Base-by-base conservation (phyloP, 1,139 yeast species). In the Candida frijolesensis region DNA sequence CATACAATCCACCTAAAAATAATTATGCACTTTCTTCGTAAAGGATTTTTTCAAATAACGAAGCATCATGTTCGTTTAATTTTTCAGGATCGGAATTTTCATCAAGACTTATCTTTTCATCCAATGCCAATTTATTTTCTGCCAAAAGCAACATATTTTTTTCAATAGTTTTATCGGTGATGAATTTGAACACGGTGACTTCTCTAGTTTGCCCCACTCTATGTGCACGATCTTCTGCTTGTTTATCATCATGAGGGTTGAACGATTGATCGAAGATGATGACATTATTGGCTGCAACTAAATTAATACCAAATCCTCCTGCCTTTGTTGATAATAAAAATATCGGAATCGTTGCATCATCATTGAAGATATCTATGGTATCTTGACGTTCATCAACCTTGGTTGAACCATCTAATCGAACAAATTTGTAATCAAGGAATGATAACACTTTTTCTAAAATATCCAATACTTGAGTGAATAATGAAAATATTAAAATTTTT, bases 211-310 rank as follows among this genome's bases (percentile, higher is more conserved):
- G 99, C 2, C 99, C 99, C 27, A 95, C 96, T 66, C 99, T 82
- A 67, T 94, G 99, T 0, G 99, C 97, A 63, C 99, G 81, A 67
- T 94, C 99, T 66, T 95, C 99, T 0, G 99, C 99, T 71, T 94
- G 99, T 64, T 87, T 88, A 65, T 94, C 99, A 66, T 94, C 99
- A 66, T 95, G 99, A 0, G 99, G 99, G 61, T 94, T 94, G 71
- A 94, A 94, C 45, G 96, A 87, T 65, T 91, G 94, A 65, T 94
- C 99, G 62, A 85, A 92, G 35, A 95, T 89, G 49, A 94, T 79
- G 3, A 94, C 99, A 54, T 87, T 84, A 63, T 91, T 94, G 9
- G 99, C 99, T 61, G 97, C 96, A 3, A 96, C 96, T 59, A 94
- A 79, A 63, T 94, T 94, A 68, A 94, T 94, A 53, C 99, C 99